Evolutionary conservation across 495 filamentous ascomycete species (phyloP).

Genomic region (Annulohypoxylon moriforme): DNA sequence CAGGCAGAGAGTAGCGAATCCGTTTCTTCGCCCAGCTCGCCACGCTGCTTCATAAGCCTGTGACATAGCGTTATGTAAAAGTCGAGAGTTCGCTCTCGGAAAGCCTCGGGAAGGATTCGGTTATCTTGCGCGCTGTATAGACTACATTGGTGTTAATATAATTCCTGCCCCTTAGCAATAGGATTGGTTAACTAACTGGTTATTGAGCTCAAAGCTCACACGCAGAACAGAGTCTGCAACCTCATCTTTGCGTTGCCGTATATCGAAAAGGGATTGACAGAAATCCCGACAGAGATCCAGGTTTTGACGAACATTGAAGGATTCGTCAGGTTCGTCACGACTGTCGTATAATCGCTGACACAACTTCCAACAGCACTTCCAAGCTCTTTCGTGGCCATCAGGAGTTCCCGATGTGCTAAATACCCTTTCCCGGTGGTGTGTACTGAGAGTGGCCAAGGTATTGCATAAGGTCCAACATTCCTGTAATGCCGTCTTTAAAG

Average conservation of each 20-base stretch:
- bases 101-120: conserved; percentile 83
- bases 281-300: conserved; percentile 91
- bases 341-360: conserved; percentile 89
- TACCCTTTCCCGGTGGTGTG: conserved; percentile 81
- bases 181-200: conserved; percentile 65
- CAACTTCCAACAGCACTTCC: conserved; percentile 91
- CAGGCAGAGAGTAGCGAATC: conserved; percentile 86
- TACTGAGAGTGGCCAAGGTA: conserved; percentile 85
- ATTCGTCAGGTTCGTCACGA: conserved; percentile 74
- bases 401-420: conserved; percentile 75
- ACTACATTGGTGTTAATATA: conserved; percentile 44
- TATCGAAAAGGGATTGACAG: conserved; percentile 89
- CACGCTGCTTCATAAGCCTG: conserved; percentile 91
- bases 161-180: not conserved
- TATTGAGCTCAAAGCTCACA: conserved; percentile 94
- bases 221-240: conserved; percentile 83
- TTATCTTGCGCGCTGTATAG: conserved; percentile 89
- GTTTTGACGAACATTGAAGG: conserved; percentile 76
- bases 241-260: conserved; percentile 78
- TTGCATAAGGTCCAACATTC: conserved; percentile 97
- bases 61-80: conserved; percentile 95
- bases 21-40: conserved; percentile 78
- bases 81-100: conserved; percentile 88
- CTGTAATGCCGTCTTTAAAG: conserved; percentile 78
- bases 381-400: conserved; percentile 83